Base-by-base conservation (phyloP, 257 asterid species). In the Plectranthus barbatus region DNA sequence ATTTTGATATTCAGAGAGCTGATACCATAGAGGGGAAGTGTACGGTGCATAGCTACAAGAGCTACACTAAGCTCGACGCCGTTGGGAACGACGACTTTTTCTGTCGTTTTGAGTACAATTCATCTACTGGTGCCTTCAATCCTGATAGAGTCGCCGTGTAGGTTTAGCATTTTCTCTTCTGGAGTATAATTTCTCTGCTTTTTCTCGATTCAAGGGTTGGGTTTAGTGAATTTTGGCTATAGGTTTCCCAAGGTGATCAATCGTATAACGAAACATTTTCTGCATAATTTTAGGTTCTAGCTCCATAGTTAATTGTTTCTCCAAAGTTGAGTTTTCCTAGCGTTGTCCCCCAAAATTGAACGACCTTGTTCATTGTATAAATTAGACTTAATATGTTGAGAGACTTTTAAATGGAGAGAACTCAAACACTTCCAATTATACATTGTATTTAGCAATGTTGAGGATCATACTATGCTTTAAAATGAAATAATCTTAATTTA, bases 81-180 rank as follows among this genome's bases (percentile, higher is more conserved):
- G 95, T 91, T 62, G 98, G 98, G 14, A 86, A 76, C 69, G 95
- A 91, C 5, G 97, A 91, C 69, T 88, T 80, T 80, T 91, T 91
- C 73, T 86, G 95, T 58, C 96, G 98, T 12, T 91, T 88, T 39
- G 95, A 88, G 76, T 91, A 91, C 67, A 91, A 91, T 78, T 84
- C 96, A 0, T 53, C 79, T 5, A 86, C 96, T 9, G 98, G 98
- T 36, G 89, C 93, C 40, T 91, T 91, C 77, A 80, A 84, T 71
- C 98, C 98, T 0, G 98, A 88, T 60, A 76, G 95, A 80, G 98
- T 88, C 2, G 95, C 95, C 26, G 95, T 91, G 98, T 91, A 86
- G 39, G 97, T 81, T 58, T 54, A 51, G 14, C 14, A 91, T 9
- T 86, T 90, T 45, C 29, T 17, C 2, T 26, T 26, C 5, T 5